These are phyloP conservation scores for Juglanconis sp. DNA, from an alignment of 2,329 filamentous ascomycete genomes.

Conservation along the genomic window DNA sequence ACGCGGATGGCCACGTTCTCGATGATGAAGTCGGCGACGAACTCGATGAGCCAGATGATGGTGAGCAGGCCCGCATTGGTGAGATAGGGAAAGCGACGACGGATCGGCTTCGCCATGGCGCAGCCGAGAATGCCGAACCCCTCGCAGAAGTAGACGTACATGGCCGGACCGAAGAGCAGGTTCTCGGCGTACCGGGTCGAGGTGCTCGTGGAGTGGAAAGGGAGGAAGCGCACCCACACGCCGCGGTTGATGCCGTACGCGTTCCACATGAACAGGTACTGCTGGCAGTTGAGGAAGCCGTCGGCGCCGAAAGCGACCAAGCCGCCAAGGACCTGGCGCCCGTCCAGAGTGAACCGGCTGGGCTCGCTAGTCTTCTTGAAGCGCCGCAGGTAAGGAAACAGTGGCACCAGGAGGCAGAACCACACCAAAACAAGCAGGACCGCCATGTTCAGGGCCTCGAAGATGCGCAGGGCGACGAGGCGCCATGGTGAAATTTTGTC, in stretches of 20 bases:
- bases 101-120: not conserved
- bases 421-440: not conserved
- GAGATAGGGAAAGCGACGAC: not conserved
- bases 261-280: conserved; percentile 2
- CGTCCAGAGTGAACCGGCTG: not conserved
- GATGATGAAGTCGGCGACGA: not conserved
- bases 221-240: not conserved
- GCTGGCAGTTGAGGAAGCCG: not conserved
- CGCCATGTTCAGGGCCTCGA: not conserved
- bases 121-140: not conserved
- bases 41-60: not conserved
- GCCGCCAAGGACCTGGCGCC: not conserved
- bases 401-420: not conserved
- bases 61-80: not conserved
- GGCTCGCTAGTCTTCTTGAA: not conserved
- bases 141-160: conserved; percentile 3
- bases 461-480: not conserved
- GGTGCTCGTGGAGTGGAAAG: not conserved
- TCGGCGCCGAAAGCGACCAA: not conserved
- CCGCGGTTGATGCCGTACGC: not conserved
- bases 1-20: not conserved
- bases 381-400: not conserved
- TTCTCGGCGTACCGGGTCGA: not conserved
- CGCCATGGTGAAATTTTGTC: not conserved
- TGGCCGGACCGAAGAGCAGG: not conserved